A percentile compares a stretch with the other conserved stretches of the same genome.
Conservation (phyloP, 2,329 filamentous ascomycete genomes). For the Fusarium sp. region DNA sequence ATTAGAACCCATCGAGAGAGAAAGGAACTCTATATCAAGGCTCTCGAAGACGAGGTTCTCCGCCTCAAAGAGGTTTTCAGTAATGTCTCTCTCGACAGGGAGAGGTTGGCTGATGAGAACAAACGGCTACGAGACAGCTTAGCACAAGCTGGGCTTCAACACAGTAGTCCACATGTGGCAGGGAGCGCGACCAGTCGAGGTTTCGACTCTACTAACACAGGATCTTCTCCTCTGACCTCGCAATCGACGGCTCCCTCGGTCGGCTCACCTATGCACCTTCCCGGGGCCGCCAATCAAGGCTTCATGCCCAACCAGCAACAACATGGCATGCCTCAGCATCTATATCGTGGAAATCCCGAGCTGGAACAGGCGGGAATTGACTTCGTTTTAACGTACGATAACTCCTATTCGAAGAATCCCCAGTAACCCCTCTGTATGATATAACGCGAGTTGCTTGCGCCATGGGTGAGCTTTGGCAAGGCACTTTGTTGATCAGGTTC, state of each 20-base stretch:
- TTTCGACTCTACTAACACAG: conserved; percentile 56
- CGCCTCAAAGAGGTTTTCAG: conserved; percentile 88
- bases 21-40: conserved; percentile 96
- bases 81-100: conserved; percentile 78
- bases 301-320: conserved; percentile 50
- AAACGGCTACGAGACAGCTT: conserved; percentile 72
- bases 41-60: conserved; percentile 89
- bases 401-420: conserved; percentile 69
- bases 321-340: conserved; percentile 38
- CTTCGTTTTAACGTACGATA: conserved; percentile 89
- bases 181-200: conserved; percentile 67
- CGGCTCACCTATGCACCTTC: conserved; percentile 47
- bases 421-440: conserved; percentile 71
- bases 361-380: conserved; percentile 88
- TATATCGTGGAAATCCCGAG: conserved; percentile 63
- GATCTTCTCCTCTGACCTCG: conserved; percentile 61
- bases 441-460: conserved; percentile 33
- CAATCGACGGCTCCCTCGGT: conserved; percentile 57
- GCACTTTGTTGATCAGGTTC: conserved; percentile 42
- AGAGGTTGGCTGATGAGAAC: conserved; percentile 82
- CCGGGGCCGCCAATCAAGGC: conserved; percentile 33
- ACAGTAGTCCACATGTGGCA: conserved; percentile 50
- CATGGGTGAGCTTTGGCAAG: conserved; percentile 38
- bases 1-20: conserved; percentile 92
- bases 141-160: conserved; percentile 63